These are phyloP conservation scores for Hypsizygus ulmarius DNA, from an alignment of 1,284 basidiomycete genomes.

Conservation along the genomic window DNA sequence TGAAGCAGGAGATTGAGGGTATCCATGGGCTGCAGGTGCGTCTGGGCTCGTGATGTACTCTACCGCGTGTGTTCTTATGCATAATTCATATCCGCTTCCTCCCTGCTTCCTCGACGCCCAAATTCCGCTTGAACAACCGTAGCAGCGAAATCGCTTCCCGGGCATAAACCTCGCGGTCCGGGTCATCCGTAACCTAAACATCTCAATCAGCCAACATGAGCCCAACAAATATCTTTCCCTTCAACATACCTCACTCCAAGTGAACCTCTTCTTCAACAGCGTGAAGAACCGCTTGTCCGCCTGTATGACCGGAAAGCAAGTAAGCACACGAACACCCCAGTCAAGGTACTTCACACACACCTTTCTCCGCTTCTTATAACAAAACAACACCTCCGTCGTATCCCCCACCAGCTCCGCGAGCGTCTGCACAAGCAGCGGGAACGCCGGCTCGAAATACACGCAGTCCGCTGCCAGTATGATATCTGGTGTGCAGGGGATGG, in stretches of 20 bases:
- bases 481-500: slow-evolving; percentile 50
- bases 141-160: slow-evolving; percentile 59
- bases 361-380: slow-evolving; percentile 93
- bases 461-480: slow-evolving; percentile 88
- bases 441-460: slow-evolving; percentile 95
- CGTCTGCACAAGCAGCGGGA: slow-evolving; percentile 83
- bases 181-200: slow-evolving; percentile 50
- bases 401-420: slow-evolving; percentile 43
- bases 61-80: too few species aligned
- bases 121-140: slow-evolving; percentile 33
- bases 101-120: background rate
- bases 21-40: slow-evolving; percentile 95
- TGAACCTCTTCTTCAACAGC: slow-evolving; percentile 79
- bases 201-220: background rate
- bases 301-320: slow-evolving; percentile 36
- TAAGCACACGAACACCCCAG: background rate
- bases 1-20: slow-evolving; percentile 88
- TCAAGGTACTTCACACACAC: too few species aligned
- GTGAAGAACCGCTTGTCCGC: slow-evolving; percentile 90
- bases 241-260: slow-evolving; percentile 68
- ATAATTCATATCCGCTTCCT: too few species aligned
- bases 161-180: slow-evolving; percentile 46
- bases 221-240: slow-evolving; percentile 1
- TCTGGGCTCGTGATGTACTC: background rate
- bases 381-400: slow-evolving; percentile 76